Conservation (phyloP, 805 yeast genomes). For the Lachancea sp. region DNA sequence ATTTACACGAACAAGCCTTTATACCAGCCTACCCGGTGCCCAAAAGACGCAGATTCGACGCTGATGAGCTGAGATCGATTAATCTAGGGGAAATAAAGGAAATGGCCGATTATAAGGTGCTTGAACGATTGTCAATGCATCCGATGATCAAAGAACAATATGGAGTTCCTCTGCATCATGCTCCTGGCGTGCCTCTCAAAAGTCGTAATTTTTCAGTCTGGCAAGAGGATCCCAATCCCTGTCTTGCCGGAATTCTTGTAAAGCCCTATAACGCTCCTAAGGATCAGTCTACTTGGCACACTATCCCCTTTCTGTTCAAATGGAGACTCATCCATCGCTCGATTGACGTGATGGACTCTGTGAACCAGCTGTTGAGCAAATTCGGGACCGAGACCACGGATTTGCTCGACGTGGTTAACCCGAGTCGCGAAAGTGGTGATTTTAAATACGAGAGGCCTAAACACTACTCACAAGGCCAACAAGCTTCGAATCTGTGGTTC, state of each 20-base stretch:
- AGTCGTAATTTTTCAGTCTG: conserved; percentile 23
- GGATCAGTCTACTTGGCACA: conserved; percentile 21
- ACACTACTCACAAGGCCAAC: conserved; percentile 17
- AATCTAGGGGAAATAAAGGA: conserved; percentile 17
- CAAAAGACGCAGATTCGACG: conserved; percentile 20
- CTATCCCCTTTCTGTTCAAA: conserved; percentile 19
- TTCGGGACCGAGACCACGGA: conserved; percentile 23
- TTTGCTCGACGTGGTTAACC: conserved; percentile 22
- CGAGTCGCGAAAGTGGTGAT: conserved; percentile 21
- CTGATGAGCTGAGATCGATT: conserved; percentile 18
- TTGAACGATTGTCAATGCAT: conserved; percentile 24
- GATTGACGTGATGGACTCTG: conserved; percentile 14
- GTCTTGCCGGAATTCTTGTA: conserved; percentile 23
- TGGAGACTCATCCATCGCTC: conserved; percentile 26
- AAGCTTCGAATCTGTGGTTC: conserved; percentile 28
- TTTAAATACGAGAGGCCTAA: conserved; percentile 28
- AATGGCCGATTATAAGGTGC: conserved; percentile 18
- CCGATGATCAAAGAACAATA: conserved; percentile 29
- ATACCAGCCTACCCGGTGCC: conserved; percentile 24
- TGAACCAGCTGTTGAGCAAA: conserved; percentile 14
- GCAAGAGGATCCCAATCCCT: conserved; percentile 30
- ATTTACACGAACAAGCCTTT: conserved; percentile 21
- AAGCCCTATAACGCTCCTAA: conserved; percentile 15
- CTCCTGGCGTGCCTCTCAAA: conserved; percentile 16
- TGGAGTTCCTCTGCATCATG: conserved; percentile 26